These are phyloP conservation scores for Dryadomyces quercivorus DNA, from an alignment of 2,329 filamentous ascomycete species.

Conservation along the genomic window DNA sequence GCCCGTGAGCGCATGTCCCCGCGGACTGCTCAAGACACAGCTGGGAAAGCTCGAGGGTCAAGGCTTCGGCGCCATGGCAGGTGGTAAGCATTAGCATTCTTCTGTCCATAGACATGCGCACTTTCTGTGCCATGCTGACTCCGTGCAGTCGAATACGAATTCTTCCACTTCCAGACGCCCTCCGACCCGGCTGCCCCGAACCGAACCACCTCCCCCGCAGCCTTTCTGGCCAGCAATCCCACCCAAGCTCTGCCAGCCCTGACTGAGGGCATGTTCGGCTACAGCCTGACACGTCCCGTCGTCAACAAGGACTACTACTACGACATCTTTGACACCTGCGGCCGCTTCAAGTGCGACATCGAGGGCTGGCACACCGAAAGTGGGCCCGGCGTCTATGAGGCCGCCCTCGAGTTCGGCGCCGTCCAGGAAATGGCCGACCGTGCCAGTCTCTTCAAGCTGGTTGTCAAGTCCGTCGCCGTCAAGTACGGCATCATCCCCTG, in stretches of 20 bases:
- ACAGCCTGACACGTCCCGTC: conserved; percentile 74
- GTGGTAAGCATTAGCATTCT: conserved; percentile 47
- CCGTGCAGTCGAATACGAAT: conserved; percentile 74
- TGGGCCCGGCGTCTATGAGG: conserved; percentile 89
- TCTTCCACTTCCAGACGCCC: conserved; percentile 78
- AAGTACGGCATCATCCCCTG: conserved; percentile 88
- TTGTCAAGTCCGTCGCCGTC: conserved; percentile 77
- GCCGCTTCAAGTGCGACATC: conserved; percentile 65
- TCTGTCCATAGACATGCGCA: background rate
- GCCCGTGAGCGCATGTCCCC: conserved; percentile 65
- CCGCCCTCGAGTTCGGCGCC: conserved; percentile 83
- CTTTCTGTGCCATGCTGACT: background rate
- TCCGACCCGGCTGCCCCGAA: conserved; percentile 21
- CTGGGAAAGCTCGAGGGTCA: conserved; percentile 53
- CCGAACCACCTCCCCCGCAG: conserved; percentile 53
- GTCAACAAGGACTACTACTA: conserved; percentile 94
- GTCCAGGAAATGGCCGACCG: conserved; percentile 84
- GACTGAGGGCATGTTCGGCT: conserved; percentile 93
- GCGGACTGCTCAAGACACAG: conserved; percentile 59
- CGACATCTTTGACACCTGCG: conserved; percentile 69
- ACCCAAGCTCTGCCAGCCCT: conserved; percentile 62
- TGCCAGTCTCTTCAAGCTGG: conserved; percentile 86
- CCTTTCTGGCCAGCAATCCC: conserved; percentile 62
- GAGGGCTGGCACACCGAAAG: conserved; percentile 96
- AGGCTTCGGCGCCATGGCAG: conserved; percentile 78